Evolutionary conservation across 257 asterid genomes (phyloP).

Genomic region (Paraleonurus japonicus): DNA sequence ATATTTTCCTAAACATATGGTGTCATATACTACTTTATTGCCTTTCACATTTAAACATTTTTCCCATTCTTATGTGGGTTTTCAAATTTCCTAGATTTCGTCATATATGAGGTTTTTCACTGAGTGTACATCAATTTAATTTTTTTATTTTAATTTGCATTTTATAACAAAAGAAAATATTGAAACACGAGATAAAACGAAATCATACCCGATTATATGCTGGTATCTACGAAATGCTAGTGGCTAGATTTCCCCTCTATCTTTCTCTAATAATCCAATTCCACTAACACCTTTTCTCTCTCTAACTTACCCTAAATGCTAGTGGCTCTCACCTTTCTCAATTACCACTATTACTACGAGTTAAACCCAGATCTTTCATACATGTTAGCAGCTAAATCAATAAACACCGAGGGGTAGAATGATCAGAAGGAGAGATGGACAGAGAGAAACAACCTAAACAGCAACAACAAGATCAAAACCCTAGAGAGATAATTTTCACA

Average conservation of each 20-base stretch:
- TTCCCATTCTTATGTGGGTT: neutral
- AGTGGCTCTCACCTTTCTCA: constrained; percentile 42
- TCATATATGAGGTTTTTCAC: too few relatives aligned
- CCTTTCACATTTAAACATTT: constrained; percentile 20
- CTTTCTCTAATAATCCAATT: constrained; percentile 21
- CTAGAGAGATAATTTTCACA: constrained; percentile 19
- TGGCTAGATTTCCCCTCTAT: constrained; percentile 2
- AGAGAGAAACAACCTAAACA: constrained; percentile 25
- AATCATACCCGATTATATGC: too few relatives aligned
- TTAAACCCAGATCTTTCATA: constrained; percentile 23
- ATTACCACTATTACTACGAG: constrained; percentile 18
- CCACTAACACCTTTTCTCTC: constrained; percentile 39
- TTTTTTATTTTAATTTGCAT: too few relatives aligned
- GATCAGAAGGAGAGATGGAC: constrained; percentile 57
- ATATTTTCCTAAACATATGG: constrained; percentile 16
- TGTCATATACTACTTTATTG: constrained; percentile 23
- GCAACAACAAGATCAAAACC: constrained; percentile 18
- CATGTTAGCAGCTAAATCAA: constrained; percentile 46
- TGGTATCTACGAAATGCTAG: constrained; percentile 26
- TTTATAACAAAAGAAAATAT: too few relatives aligned
- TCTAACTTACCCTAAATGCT: constrained; percentile 44
- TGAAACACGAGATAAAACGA: too few relatives aligned
- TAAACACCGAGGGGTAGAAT: neutral
- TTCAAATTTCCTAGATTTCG: too few relatives aligned
- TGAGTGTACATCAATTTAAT: too few relatives aligned